Evolutionary conservation across 306 rosid species (phyloP).

Genomic region (Vachellia pachyceras): DNA sequence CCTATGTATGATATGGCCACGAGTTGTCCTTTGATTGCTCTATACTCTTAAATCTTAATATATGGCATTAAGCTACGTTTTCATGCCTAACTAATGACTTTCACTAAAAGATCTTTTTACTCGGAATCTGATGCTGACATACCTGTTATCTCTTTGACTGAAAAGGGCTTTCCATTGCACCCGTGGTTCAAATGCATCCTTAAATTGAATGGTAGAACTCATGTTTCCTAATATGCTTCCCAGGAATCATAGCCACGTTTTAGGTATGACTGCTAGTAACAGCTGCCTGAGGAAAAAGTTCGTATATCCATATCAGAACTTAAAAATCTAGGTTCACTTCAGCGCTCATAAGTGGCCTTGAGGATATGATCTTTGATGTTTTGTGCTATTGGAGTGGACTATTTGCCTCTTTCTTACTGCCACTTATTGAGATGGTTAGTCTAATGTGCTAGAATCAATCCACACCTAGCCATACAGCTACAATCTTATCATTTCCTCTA

Average conservation of each 20-base stretch:
- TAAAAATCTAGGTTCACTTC: background rate
- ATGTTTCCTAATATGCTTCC: conserved; percentile 24
- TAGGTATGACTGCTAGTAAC: background rate
- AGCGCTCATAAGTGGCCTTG: background rate
- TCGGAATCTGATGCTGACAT: background rate
- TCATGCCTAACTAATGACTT: background rate
- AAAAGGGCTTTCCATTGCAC: background rate
- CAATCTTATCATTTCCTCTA: background rate
- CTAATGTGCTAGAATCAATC: background rate
- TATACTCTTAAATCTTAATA: background rate
- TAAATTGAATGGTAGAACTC: conserved; percentile 16
- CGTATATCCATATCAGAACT: conserved; percentile 11
- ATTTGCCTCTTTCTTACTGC: background rate
- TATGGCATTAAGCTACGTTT: background rate
- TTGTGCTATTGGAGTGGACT: conserved; percentile 11
- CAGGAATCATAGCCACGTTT: conserved; percentile 17
- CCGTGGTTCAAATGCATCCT: conserved; percentile 23
- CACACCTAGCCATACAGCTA: background rate
- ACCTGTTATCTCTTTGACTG: background rate
- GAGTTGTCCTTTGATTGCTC: background rate
- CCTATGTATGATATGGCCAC: conserved; percentile 15
- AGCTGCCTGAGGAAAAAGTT: conserved; percentile 7
- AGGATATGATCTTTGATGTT: background rate
- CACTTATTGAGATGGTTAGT: background rate
- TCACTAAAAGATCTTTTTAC: background rate